Base-by-base conservation (phyloP, 2,329 filamentous ascomycete genomes). In the Ophiostoma ulmi region DNA sequence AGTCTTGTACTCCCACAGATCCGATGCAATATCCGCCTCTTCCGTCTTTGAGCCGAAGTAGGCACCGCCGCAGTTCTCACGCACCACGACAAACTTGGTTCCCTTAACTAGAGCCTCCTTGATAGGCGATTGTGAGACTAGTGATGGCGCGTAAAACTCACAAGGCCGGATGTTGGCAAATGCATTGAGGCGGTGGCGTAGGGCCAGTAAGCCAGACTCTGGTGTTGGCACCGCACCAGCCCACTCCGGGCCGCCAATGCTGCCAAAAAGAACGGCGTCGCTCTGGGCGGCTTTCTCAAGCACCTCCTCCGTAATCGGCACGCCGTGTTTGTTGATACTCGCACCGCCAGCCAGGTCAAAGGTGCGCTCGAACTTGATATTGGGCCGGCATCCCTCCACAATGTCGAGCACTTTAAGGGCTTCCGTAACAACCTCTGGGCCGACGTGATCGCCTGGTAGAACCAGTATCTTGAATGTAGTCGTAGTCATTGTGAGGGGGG, bases 141-240 rank as follows among this genome's bases (percentile, higher is more conserved):
- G 75, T 2, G 81, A 80, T 0, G 80, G 80, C 1, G 81, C 80
- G 26, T 83, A 80, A 66, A 82, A 79, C 63, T 81, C 80, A 74
- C 83, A 85, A 0, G 84, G 84, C 0, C 84, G 79, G 31, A 85
- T 74, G 72, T 86, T 86, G 65, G 83, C 84, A 72, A 84, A 86
- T 7, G 82, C 83, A 68, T 83, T 77, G 41, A 83, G 76, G 1
- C 74, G 74, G 20, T 79, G 77, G 22, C 82, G 77, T 17, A 84
- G 79, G 65, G 78, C 77, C 39, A 83, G 75, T 65, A 83, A 75
- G 1, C 81, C 82, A n/a, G 79, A 79, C 71, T 84, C 81, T 1
- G 82, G 81, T n/a, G 80, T 82, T 2, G 80, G 81, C 11, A 78
- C 75, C 0, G 73, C 75, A 2, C 75, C 75, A 0, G 79, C 81